phyloP scores from a whole-genome alignment of 2,329 filamentous ascomycete species.

The Tolypocladium nubicola region DNA sequence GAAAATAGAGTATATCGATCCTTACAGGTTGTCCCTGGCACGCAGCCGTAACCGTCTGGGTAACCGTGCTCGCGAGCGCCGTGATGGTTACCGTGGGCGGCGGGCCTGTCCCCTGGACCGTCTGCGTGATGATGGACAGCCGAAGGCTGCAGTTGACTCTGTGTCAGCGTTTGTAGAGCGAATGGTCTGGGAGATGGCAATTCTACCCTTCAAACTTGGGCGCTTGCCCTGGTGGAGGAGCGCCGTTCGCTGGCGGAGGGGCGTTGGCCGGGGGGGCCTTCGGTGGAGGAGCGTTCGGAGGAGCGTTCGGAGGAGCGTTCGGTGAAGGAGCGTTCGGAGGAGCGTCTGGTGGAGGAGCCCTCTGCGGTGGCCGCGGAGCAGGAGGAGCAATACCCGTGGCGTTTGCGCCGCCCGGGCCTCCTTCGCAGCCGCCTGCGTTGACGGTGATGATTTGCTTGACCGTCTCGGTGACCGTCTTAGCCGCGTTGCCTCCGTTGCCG shows the following conservation, averaged over 20 bases:
- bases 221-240: neutral
- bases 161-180: neutral
- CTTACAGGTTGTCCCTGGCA: constrained; percentile 1
- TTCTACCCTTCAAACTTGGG: constrained; percentile 10
- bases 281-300: neutral
- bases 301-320: neutral
- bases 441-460: constrained; percentile 6
- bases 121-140: constrained; percentile 7
- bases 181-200: neutral
- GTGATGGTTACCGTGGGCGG: constrained; percentile 8
- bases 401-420: neutral
- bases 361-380: no score
- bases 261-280: neutral
- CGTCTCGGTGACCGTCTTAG: constrained; percentile 6
- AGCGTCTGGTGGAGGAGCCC: neutral
- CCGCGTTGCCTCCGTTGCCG: neutral
- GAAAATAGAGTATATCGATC: neutral
- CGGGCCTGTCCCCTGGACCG: constrained; percentile 1
- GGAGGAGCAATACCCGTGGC: neutral
- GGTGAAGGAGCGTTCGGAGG: neutral
- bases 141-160: neutral
- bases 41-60: constrained; percentile 3
- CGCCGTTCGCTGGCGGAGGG: neutral
- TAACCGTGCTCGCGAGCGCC: constrained; percentile 2
- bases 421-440: neutral